These are phyloP conservation scores for Boletellus ananiceps DNA, from an alignment of 768 basidiomycete species.

Conservation along the genomic window DNA sequence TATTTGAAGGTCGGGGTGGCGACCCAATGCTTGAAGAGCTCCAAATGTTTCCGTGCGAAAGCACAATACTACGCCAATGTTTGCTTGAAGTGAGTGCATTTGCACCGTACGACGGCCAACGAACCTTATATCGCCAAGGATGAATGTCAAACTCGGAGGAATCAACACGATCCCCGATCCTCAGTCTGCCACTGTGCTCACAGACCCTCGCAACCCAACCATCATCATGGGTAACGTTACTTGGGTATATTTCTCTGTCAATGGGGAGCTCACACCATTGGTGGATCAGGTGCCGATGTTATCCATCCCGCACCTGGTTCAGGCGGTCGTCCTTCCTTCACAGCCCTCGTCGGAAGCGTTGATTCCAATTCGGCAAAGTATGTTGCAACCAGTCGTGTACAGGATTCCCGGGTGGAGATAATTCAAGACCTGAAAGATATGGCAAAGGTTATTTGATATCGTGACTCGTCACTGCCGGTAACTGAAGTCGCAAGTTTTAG, in stretches of 20 bases:
- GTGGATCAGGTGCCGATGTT: conserved; percentile 63
- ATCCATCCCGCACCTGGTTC: conserved; percentile 81
- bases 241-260: neutral
- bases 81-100: conserved; percentile 58
- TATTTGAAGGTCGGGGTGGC: conserved; percentile 58
- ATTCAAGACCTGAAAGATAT: conserved; percentile 67
- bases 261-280: conserved; percentile 1
- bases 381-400: conserved; percentile 54
- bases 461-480: neutral
- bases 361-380: conserved; percentile 77
- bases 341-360: conserved; percentile 74
- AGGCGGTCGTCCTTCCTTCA: conserved; percentile 76
- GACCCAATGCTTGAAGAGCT: conserved; percentile 71
- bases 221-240: conserved; percentile 64
- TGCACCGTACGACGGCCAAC: neutral
- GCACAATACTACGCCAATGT: conserved; percentile 81
- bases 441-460: conserved; percentile 42
- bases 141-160: conserved; percentile 83
- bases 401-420: conserved; percentile 68
- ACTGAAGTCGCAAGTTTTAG: conserved; percentile 31
- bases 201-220: conserved; percentile 69
- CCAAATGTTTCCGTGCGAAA: conserved; percentile 63
- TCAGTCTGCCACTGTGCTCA: conserved; percentile 56
- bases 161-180: conserved; percentile 77
- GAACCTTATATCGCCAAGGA: conserved; percentile 35